Evolutionary conservation across 2,329 filamentous ascomycete species (phyloP).

Genomic region (Pestalotiopsis sp.): DNA sequence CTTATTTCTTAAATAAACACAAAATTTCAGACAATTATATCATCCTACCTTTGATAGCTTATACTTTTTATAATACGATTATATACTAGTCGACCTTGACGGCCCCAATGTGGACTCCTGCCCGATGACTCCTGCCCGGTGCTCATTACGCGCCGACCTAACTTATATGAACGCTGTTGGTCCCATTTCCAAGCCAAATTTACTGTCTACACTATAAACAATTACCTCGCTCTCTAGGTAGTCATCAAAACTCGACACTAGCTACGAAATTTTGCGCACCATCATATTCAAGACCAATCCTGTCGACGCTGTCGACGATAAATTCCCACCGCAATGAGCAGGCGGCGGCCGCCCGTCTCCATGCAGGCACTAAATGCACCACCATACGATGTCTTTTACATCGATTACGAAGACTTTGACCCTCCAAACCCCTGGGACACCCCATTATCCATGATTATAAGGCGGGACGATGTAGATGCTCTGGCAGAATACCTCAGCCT

Average conservation of each 20-base stretch:
- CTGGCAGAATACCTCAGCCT: background rate
- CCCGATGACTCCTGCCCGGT: no score
- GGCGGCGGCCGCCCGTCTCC: background rate
- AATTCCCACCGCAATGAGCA: background rate
- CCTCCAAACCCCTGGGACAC: background rate
- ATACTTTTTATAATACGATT: no score
- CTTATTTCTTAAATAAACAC: no score
- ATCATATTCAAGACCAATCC: background rate
- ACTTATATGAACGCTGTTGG: background rate
- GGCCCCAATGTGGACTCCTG: no score
- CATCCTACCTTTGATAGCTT: no score
- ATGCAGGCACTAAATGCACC: background rate
- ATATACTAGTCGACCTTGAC: no score
- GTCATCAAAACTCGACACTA: background rate
- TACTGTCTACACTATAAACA: background rate
- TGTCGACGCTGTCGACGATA: background rate
- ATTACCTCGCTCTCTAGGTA: background rate
- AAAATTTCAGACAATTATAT: no score
- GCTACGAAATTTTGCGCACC: background rate
- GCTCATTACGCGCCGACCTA: no score
- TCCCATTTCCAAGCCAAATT: background rate
- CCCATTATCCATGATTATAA: background rate
- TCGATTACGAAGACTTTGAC: background rate
- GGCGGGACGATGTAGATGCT: background rate
- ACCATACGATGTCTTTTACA: background rate